Base-by-base conservation (phyloP, 78 protist genomes). In the Guillardia theta region DNA sequence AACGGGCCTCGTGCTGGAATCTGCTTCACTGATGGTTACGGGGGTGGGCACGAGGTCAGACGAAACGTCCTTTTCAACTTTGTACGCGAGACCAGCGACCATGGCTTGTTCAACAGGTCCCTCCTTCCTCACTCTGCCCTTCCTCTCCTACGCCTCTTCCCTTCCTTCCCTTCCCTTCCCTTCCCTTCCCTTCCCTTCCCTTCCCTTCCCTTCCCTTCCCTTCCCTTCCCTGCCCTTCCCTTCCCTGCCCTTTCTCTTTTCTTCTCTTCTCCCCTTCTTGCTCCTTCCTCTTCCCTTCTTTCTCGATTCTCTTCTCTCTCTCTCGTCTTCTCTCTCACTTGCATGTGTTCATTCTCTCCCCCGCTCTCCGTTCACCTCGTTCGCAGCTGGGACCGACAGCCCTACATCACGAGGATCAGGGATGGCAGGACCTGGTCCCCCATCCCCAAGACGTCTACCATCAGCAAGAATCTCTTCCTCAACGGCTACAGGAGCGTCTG, bases 11-110 rank as follows among this genome's bases (percentile, higher is more conserved):
- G 95, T 24, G 90, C 45, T 70, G 41, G 87, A 10, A 54, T 94
- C 76, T 62, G 92, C 30, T 88, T 94, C 47, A 94, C 90, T 12
- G 95, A 94, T 36, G 95, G 94, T 4, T 62, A 88, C 47, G 92
- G 90, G 30, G 95, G 95, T 9, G 95, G 93, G 22, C 44, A 94
- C 22, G 44, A 47, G 12, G 88, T 94, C 36, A n/a, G 88, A 3
- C 88, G 87, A 1, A 94, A 94, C 76, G 88, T 94, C 15, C 5
- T 94, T 22, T 94, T 80, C 90, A 88, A 94, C 58, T 6, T 88
- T 30, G 93, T 80, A 9, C 92, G 88, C n/a, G 95, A 94, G 95
- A 87, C 95, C 5, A 15, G 93, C 37, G 95, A 94, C 48, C 93
- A 94, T 90, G 95, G 95, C 36, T 76, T 88, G 21, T 53, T 94